Base-by-base conservation (phyloP, 1,284 basidiomycete genomes). In the Phellopilus nigrolimitatus region DNA sequence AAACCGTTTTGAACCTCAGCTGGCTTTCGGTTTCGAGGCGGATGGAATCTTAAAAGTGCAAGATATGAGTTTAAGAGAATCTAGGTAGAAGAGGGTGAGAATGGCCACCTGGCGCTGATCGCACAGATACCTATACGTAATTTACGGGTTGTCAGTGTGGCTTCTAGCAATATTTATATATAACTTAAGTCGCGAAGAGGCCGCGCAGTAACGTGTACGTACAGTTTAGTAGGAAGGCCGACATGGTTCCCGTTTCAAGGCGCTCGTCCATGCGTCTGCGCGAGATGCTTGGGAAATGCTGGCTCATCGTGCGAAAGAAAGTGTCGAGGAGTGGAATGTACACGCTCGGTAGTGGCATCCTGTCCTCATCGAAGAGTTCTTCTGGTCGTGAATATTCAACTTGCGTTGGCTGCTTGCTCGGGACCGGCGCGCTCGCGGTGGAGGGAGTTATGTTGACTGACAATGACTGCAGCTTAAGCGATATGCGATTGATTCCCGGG, bases 401-500 rank as follows among this genome's bases (percentile, higher is more conserved):
- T 0, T 60, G 56, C 12, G 56, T 53, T 8, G 57, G 50, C 19
- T 57, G 49, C 7, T 57, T 56, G 17, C 57, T 57, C 21, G 37
- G 59, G 46, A 45, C 57, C 56, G 58, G 47, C 58, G 61, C 48
- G 63, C 28, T 65, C 8, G 37, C 36, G 13, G 38, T 37, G 22
- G 30, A 9, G n/a, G 25, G 37, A 25, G 47, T 27, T 10, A 36
- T n/a, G n/a, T 33, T 33, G 31, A 33, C 31, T 3, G 31, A 12
- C 31, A 12, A 61, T 13, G 64, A 60, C 52, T 70, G 68, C 4
- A 72, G 59, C 57, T 70, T 69, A 27, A 72, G 61, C 3, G 65
- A 64, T 38, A 72, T 70, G 3, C 70, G 66, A 49, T 71, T 70
- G 56, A 72, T 66, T 19, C 71, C 71, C 3, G 71, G 70, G 39